A percentile compares a stretch with the other conserved stretches of the same genome.
Evolutionary conservation across 108 stramenopile genomes (phyloP).

Genomic region (Schizochytrium sp.): DNA sequence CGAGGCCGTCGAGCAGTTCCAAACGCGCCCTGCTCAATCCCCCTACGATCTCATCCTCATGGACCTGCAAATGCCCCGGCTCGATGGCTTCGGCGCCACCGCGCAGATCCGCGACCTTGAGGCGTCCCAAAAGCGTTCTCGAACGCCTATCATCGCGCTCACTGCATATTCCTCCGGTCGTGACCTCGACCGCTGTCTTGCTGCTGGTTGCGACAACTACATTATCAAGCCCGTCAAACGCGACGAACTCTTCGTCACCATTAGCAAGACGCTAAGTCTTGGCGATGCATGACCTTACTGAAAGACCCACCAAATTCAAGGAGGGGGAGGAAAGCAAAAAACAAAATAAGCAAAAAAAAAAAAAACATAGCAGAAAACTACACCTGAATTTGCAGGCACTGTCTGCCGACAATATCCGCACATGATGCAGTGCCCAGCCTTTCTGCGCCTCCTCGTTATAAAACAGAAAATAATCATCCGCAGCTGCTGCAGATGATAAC

Average conservation of each 20-base stretch:
- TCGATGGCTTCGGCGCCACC: slow-evolving; percentile 58
- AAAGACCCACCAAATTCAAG: background rate
- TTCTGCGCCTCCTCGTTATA: no score
- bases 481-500: no score
- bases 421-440: no score
- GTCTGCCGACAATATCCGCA: no score
- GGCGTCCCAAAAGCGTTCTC: background rate
- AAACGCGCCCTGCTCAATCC: background rate
- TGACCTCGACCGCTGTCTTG: background rate
- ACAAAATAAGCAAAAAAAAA: no score
- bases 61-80: slow-evolving; percentile 61
- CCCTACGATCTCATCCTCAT: slow-evolving; percentile 50
- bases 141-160: background rate
- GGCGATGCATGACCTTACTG: background rate
- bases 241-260: background rate
- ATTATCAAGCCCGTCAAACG: background rate
- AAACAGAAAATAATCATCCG: no score
- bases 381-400: no score
- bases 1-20: background rate
- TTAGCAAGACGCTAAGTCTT: background rate
- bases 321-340: background rate
- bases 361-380: no score
- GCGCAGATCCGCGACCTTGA: slow-evolving; percentile 26
- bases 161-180: background rate
- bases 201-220: background rate